These are phyloP conservation scores for Neurospora sp. DNA, from an alignment of 495 filamentous ascomycete species.

Conservation along the genomic window DNA sequence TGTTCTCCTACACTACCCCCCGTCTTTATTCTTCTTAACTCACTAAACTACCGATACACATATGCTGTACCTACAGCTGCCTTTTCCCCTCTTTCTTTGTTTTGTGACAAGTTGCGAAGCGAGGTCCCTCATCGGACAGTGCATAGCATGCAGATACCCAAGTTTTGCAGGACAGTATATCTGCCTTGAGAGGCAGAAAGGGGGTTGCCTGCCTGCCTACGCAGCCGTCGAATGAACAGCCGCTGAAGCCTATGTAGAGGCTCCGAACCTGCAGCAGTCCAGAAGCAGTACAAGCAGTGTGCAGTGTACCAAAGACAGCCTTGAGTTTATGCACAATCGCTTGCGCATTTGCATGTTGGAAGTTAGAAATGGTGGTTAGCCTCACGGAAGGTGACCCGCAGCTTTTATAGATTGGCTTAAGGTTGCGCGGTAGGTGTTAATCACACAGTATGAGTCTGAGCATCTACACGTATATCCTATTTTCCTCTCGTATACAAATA, in stretches of 20 bases:
- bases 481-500: background rate
- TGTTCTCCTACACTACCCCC: background rate
- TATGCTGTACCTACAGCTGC: background rate
- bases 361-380: background rate
- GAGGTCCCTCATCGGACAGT: background rate
- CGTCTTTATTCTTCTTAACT: background rate
- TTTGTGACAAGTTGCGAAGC: background rate
- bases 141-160: background rate
- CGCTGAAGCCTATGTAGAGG: background rate
- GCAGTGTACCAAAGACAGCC: background rate
- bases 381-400: background rate
- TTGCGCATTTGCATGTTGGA: background rate
- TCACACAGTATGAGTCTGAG: background rate
- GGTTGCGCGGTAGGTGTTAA: background rate
- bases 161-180: background rate
- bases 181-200: background rate
- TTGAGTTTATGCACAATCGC: background rate
- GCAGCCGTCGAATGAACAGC: background rate
- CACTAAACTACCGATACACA: background rate
- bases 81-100: background rate
- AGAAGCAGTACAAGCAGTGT: no score
- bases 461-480: no score
- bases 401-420: background rate
- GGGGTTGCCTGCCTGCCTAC: background rate
- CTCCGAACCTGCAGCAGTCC: background rate